Evolutionary conservation across 306 rosid species (phyloP).

Genomic region (Inga oerstediana): DNA sequence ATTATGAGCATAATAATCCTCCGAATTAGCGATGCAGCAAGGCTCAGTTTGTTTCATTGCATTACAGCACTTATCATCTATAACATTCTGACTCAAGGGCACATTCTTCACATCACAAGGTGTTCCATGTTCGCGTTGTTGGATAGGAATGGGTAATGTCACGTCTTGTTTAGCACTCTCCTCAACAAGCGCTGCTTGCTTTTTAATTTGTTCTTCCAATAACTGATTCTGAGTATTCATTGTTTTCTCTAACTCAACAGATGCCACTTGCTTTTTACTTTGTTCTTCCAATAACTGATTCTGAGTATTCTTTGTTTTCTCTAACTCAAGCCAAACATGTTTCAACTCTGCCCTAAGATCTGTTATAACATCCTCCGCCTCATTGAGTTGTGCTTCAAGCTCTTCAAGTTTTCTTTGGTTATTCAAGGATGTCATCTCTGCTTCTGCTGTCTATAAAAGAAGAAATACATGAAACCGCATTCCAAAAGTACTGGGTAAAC

Average conservation of each 20-base stretch:
- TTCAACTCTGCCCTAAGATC: slow-evolving; percentile 72
- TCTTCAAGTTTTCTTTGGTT: slow-evolving; percentile 59
- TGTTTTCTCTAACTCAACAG: slow-evolving; percentile 50
- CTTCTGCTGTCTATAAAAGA: slow-evolving; percentile 57
- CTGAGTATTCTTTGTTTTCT: slow-evolving; percentile 49
- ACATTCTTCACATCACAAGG: slow-evolving; percentile 38
- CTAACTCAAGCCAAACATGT: slow-evolving; percentile 44
- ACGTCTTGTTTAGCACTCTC: slow-evolving; percentile 23
- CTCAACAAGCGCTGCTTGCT: slow-evolving; percentile 34
- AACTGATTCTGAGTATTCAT: slow-evolving; percentile 42
- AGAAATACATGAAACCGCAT: slow-evolving; percentile 23
- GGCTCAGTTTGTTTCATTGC: slow-evolving; percentile 35
- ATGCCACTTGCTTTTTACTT: slow-evolving; percentile 31
- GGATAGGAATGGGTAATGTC: slow-evolving; percentile 30
- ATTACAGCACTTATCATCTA: slow-evolving; percentile 34
- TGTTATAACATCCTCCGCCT: slow-evolving; percentile 75
- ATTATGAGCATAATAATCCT: slow-evolving; percentile 36
- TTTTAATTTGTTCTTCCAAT: slow-evolving; percentile 34
- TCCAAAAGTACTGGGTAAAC: slow-evolving; percentile 1
- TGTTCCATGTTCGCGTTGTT: slow-evolving; percentile 37
- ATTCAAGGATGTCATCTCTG: slow-evolving; percentile 48
- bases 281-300: slow-evolving; percentile 36
- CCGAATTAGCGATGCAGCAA: slow-evolving; percentile 42
- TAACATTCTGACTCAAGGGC: slow-evolving; percentile 23
- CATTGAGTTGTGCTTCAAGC: slow-evolving; percentile 74